Conservation (phyloP, 352 stramenopile genomes). For the Pythium vanterpoolii region DNA sequence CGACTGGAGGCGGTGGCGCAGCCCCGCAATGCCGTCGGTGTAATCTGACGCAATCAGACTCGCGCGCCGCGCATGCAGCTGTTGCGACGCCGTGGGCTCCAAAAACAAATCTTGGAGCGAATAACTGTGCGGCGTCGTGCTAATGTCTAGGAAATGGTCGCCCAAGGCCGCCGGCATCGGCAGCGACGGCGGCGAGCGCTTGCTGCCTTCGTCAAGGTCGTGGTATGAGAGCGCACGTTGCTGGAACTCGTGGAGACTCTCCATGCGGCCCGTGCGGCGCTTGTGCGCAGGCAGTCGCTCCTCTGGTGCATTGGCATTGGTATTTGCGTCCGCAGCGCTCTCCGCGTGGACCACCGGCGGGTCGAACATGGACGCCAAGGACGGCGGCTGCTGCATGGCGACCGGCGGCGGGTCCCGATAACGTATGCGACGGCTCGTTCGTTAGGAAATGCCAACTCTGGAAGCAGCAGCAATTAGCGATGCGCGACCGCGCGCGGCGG, state of each 20-base stretch:
- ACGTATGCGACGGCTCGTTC: too few relatives aligned
- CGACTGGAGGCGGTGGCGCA: constrained; percentile 31
- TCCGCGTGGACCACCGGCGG: not conserved
- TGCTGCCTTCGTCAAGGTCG: constrained; percentile 12
- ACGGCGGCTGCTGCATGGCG: not conserved
- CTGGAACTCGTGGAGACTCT: constrained; percentile 81
- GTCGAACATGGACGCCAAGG: constrained; percentile 9
- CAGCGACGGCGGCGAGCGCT: constrained; percentile 16
- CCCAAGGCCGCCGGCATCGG: not conserved
- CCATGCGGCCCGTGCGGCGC: constrained; percentile 66
- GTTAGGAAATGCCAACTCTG: not conserved
- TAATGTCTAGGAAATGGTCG: constrained; percentile 10
- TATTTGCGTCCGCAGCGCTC: not conserved
- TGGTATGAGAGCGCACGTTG: constrained; percentile 66
- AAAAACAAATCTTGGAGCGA: constrained; percentile 21
- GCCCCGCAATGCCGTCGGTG: constrained; percentile 43
- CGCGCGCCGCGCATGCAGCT: not conserved
- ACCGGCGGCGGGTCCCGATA: not conserved
- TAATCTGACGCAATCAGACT: constrained; percentile 25
- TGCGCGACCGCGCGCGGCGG: not conserved
- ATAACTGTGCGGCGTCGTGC: constrained; percentile 7
- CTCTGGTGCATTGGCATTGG: constrained; percentile 16
- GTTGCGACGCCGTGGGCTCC: constrained; percentile 2
- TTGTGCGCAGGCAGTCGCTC: constrained; percentile 58
- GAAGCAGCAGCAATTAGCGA: not conserved